Evolutionary conservation across 306 rosid genomes (phyloP).

Genomic region (Amphicarpaea edgeworthii): DNA sequence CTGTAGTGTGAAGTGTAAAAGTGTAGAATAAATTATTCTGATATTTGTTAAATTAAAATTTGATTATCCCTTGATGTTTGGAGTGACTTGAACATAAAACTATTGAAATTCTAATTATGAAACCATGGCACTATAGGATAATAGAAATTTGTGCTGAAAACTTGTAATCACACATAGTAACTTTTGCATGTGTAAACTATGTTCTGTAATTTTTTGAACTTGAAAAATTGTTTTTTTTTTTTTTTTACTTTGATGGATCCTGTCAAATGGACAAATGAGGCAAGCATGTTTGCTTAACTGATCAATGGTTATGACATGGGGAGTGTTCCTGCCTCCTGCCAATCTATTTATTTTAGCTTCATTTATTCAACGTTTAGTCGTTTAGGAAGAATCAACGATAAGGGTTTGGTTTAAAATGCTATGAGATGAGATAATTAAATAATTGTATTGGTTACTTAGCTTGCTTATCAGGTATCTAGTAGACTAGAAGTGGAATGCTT

Average conservation of each 20-base stretch:
- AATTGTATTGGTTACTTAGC: constrained; percentile 1
- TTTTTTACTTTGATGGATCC: not conserved
- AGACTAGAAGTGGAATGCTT: constrained; percentile 17
- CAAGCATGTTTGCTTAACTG: constrained; percentile 21
- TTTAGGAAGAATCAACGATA: not conserved
- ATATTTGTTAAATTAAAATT: constrained; percentile 24
- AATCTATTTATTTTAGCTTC: constrained; percentile 26
- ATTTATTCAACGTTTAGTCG: not conserved
- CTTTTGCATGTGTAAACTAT: not conserved
- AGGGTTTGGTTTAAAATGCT: constrained; percentile 29
- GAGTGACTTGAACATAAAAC: constrained; percentile 28
- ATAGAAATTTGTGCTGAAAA: not conserved
- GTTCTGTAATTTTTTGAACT: constrained; percentile 7
- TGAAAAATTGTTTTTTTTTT: not conserved
- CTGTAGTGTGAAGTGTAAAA: not conserved
- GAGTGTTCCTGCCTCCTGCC: constrained; percentile 24
- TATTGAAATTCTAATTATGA: constrained; percentile 24
- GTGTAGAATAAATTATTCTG: constrained; percentile 8
- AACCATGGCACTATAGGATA: constrained; percentile 1
- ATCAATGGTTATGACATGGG: constrained; percentile 23
- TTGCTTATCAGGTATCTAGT: constrained; percentile 33
- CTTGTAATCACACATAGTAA: not conserved
- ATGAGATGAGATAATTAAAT: not conserved
- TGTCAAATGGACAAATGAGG: constrained; percentile 3
- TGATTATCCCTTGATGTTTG: constrained; percentile 11